A percentile compares a stretch with the other conserved stretches of the same genome.
Evolutionary conservation across 2,329 filamentous ascomycete species (phyloP).

Genomic region (Penicillium occitanis): DNA sequence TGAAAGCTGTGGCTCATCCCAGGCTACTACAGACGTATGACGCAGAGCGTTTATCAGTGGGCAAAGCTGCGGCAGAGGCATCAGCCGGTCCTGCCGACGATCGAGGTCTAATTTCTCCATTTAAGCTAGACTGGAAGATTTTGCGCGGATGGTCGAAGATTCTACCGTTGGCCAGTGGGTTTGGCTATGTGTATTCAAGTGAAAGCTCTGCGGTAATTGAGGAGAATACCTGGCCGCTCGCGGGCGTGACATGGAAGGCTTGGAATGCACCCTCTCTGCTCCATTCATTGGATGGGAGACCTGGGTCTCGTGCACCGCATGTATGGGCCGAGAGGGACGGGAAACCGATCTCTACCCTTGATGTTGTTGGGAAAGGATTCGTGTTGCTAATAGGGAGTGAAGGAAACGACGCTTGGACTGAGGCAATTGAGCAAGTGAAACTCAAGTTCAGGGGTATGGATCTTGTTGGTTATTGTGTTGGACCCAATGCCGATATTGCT

Average conservation of each 20-base stretch:
- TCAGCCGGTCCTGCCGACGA: slow-evolving; percentile 16
- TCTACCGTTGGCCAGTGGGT: background rate
- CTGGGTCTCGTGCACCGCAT: slow-evolving; percentile 17
- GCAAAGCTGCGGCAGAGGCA: slow-evolving; percentile 15
- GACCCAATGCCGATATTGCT: background rate
- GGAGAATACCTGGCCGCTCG: slow-evolving; percentile 13
- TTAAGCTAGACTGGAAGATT: slow-evolving; percentile 1
- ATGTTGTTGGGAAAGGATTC: slow-evolving; percentile 14
- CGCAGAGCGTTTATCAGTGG: slow-evolving; percentile 10
- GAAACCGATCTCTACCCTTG: slow-evolving; percentile 8
- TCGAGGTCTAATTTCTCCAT: slow-evolving; percentile 3
- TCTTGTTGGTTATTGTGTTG: slow-evolving; percentile 1
- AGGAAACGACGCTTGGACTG: slow-evolving; percentile 7
- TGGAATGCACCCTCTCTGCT: slow-evolving; percentile 14
- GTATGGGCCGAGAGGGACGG: slow-evolving; percentile 16
- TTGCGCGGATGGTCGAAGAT: slow-evolving; percentile 5
- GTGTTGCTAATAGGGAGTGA: slow-evolving; percentile 14
- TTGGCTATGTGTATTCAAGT: slow-evolving; percentile 16
- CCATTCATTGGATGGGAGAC: slow-evolving; percentile 17
- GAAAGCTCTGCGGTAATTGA: slow-evolving; percentile 10
- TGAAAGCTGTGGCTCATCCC: slow-evolving; percentile 39
- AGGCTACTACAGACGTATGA: slow-evolving; percentile 16
- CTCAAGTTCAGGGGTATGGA: background rate
- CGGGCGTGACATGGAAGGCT: slow-evolving; percentile 16
- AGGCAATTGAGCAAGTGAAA: slow-evolving; percentile 3